Conservation (phyloP, 1,284 basidiomycete species). For the Coniophora puteana region DNA sequence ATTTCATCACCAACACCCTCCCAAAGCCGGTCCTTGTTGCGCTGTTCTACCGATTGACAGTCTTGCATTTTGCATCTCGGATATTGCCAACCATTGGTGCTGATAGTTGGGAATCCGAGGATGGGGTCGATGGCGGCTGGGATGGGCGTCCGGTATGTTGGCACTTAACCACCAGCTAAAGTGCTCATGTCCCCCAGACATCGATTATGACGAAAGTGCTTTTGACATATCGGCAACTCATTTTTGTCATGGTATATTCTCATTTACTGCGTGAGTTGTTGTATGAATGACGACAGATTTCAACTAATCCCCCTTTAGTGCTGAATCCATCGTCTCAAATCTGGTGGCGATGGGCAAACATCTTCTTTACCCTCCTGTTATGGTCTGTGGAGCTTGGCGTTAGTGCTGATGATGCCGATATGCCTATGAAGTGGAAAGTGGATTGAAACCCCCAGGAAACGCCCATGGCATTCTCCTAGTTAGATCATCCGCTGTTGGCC, state of each 20-base stretch:
- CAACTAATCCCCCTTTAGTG: constrained; percentile 37
- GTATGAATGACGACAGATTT: constrained; percentile 2
- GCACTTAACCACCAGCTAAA: constrained; percentile 4
- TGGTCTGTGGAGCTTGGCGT: constrained; percentile 81
- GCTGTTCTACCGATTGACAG: constrained; percentile 76
- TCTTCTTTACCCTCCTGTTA: constrained; percentile 77
- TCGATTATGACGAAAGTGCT: constrained; percentile 68
- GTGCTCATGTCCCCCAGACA: constrained; percentile 44
- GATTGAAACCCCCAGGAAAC: constrained; percentile 39
- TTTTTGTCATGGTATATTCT: constrained; percentile 83
- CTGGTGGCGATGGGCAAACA: constrained; percentile 88
- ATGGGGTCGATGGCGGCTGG: constrained; percentile 61
- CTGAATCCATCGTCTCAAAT: constrained; percentile 82
- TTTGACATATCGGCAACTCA: constrained; percentile 76
- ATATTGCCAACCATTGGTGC: constrained; percentile 81
- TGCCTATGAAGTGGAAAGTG: constrained; percentile 73
- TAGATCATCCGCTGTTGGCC: constrained; percentile 40
- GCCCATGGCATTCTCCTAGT: constrained; percentile 1
- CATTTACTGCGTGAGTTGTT: constrained; percentile 65
- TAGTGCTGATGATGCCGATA: constrained; percentile 69
- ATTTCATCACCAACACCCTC: constrained; percentile 77
- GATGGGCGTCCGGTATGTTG: constrained; percentile 64
- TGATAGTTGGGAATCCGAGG: constrained; percentile 74
- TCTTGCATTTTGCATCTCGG: constrained; percentile 83
- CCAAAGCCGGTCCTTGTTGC: constrained; percentile 84